Percentiles rank a stretch among this genome's conserved stretches.
Evolutionary conservation across 768 basidiomycete genomes (phyloP).

Genomic region (Thelephora ganbajun): DNA sequence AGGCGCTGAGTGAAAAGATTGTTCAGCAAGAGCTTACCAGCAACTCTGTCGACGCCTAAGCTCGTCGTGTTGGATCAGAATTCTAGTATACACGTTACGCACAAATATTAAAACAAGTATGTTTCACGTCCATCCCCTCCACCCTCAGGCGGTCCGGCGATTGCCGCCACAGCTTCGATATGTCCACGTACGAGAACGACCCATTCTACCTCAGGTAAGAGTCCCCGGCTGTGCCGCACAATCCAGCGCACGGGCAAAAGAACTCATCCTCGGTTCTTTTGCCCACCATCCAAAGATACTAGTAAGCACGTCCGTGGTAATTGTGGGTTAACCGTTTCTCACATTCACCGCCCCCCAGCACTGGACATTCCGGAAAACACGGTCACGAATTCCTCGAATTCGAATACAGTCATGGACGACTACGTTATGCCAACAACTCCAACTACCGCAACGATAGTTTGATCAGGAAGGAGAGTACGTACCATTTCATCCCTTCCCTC

Average conservation of each 20-base stretch:
- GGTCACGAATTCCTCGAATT: conserved; percentile 98
- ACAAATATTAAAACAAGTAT: too few species aligned
- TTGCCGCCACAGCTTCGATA: conserved; percentile 8
- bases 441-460: conserved; percentile 97
- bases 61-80: too few species aligned
- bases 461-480: conserved; percentile 96
- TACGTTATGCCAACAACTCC: conserved; percentile 98
- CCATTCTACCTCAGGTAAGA: conserved; percentile 70
- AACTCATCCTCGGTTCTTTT: conserved; percentile 9
- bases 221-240: background rate
- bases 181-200: conserved; percentile 47
- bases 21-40: conserved; percentile 19
- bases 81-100: too few species aligned
- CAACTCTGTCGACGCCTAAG: too few species aligned
- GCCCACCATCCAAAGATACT: conserved; percentile 26
- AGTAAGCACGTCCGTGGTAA: conserved; percentile 23
- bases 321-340: background rate
- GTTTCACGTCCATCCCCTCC: too few species aligned
- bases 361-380: conserved; percentile 97
- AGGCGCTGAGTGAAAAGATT: conserved; percentile 24
- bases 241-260: conserved; percentile 9
- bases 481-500: background rate
- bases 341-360: conserved; percentile 40
- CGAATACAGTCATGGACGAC: conserved; percentile 91
- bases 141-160: too few species aligned